Evolutionary conservation across 306 rosid genomes (phyloP).

Genomic region (Ziziphus jujuba): DNA sequence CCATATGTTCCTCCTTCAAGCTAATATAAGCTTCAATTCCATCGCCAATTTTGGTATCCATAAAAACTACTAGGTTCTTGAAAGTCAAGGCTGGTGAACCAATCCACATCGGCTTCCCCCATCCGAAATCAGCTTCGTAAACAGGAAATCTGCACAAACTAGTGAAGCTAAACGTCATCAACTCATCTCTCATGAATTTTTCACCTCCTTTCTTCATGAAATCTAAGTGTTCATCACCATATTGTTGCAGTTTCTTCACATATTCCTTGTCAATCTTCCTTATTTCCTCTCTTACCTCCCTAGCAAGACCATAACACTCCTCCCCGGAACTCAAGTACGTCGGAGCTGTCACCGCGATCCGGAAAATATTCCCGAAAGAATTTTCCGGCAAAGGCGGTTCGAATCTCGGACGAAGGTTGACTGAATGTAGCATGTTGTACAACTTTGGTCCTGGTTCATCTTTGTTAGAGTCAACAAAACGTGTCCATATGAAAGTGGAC

Average conservation of each 20-base stretch:
- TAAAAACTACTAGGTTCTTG: constrained; percentile 1
- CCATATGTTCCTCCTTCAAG: constrained; percentile 13
- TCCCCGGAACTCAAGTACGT: constrained; percentile 11
- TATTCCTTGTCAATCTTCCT: constrained; percentile 13
- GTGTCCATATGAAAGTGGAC: constrained; percentile 58
- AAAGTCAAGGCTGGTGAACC: constrained; percentile 3
- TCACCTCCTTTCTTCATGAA: not conserved
- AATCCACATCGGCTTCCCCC: constrained; percentile 18
- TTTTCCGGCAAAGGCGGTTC: not conserved
- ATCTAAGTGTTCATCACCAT: not conserved
- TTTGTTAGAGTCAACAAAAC: constrained; percentile 38
- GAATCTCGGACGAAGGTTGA: constrained; percentile 8
- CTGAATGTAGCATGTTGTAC: not conserved
- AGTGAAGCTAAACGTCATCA: constrained; percentile 2
- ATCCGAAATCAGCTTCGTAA: constrained; percentile 16
- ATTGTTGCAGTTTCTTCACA: constrained; percentile 17
- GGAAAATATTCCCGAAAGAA: constrained; percentile 5
- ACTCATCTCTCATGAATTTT: not conserved
- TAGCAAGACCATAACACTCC: not conserved
- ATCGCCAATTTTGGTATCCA: constrained; percentile 9
- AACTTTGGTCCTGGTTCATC: not conserved
- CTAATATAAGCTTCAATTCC: constrained; percentile 21
- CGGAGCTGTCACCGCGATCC: constrained; percentile 8
- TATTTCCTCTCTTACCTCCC: constrained; percentile 20
- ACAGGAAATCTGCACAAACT: constrained; percentile 17